Conservation (phyloP, 257 asterid genomes). For the Capsicum rhomboideum region DNA sequence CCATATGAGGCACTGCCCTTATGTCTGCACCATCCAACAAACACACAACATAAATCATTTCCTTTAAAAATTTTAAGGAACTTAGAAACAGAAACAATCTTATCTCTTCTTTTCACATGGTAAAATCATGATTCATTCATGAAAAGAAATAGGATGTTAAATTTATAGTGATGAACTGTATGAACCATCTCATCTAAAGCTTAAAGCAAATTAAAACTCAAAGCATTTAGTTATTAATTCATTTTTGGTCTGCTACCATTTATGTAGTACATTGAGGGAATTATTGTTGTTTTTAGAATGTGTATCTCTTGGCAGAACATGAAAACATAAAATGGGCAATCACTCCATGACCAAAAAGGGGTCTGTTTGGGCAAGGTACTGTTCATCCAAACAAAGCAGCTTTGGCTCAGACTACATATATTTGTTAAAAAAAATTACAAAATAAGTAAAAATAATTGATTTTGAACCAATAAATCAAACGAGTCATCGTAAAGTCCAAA, state of each 20-base stretch:
- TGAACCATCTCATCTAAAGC: background rate
- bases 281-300: background rate
- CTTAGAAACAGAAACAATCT: background rate
- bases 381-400: background rate
- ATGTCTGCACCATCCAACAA: slow-evolving; percentile 33
- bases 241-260: background rate
- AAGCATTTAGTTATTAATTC: background rate
- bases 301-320: background rate
- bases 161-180: background rate
- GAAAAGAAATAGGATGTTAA: background rate
- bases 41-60: background rate
- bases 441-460: background rate
- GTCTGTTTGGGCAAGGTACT: background rate
- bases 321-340: background rate
- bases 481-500: background rate
- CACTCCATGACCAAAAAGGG: background rate
- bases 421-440: background rate
- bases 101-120: background rate
- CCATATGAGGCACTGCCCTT: slow-evolving; percentile 64
- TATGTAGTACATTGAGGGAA: background rate
- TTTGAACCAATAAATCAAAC: background rate
- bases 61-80: background rate
- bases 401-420: background rate
- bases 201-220: background rate
- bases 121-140: background rate